Conservation (phyloP, 2,329 filamentous ascomycete species). For the Exophiala sp. region DNA sequence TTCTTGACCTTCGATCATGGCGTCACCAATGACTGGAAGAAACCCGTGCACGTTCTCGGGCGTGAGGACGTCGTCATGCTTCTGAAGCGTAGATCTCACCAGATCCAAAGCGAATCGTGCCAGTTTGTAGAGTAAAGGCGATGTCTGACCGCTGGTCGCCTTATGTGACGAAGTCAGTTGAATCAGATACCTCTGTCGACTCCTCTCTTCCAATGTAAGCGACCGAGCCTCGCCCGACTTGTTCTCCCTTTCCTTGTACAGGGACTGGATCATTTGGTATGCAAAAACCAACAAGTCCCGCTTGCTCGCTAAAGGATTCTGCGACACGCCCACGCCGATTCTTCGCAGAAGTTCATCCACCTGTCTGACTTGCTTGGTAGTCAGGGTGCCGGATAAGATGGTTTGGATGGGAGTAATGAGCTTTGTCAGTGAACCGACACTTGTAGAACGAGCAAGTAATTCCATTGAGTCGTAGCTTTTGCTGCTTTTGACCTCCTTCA, state of each 20-base stretch:
- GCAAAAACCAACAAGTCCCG: constrained; percentile 87
- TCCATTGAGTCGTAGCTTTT: constrained; percentile 99
- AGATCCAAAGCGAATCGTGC: constrained; percentile 83
- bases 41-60: constrained; percentile 76
- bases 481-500: constrained; percentile 96
- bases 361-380: constrained; percentile 75
- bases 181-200: constrained; percentile 67
- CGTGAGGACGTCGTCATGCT: constrained; percentile 74
- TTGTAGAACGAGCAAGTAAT: constrained; percentile 75
- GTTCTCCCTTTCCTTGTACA: constrained; percentile 61
- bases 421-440: constrained; percentile 64
- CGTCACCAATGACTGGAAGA: constrained; percentile 81
- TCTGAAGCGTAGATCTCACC: constrained; percentile 75
- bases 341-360: constrained; percentile 82
- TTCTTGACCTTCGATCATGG: constrained; percentile 75
- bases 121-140: constrained; percentile 80
- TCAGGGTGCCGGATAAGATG: constrained; percentile 76
- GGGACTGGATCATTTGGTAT: constrained; percentile 86
- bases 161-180: constrained; percentile 71
- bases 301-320: constrained; percentile 71
- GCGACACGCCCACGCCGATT: constrained; percentile 73
- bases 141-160: constrained; percentile 33
- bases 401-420: constrained; percentile 73
- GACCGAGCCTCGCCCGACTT: constrained; percentile 19
- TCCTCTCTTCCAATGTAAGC: constrained; percentile 51